phyloP scores from a whole-genome alignment of 768 basidiomycete genomes.

The Leucosporidium scottii region DNA sequence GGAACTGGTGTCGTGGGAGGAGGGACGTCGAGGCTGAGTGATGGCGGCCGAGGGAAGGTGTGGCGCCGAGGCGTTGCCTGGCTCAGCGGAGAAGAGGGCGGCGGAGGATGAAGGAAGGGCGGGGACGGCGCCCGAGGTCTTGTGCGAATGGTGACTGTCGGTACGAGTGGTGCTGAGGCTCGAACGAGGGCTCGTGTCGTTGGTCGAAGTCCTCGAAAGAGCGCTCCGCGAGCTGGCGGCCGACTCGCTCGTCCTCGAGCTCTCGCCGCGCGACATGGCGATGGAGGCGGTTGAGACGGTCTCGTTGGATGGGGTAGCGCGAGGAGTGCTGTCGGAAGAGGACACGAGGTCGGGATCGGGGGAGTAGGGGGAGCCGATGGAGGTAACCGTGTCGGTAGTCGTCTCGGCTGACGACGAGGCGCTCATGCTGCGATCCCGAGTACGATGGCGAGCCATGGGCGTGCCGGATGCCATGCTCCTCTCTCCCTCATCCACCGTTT shows the following conservation, averaged over 20 bases:
- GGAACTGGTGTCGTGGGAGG: neutral
- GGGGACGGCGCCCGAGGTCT: neutral
- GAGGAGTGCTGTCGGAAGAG: no score
- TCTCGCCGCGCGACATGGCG: slow-evolving; percentile 3
- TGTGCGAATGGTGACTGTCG: slow-evolving; percentile 5
- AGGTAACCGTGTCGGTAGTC: neutral
- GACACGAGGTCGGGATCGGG: no score
- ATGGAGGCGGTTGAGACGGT: neutral
- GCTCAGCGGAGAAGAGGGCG: neutral
- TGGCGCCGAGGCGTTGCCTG: neutral
- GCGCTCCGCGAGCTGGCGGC: neutral
- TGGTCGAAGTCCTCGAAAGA: slow-evolving; percentile 1
- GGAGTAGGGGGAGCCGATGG: neutral
- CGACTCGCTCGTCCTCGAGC: slow-evolving; percentile 1
- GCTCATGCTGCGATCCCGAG: neutral
- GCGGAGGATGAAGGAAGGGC: neutral
- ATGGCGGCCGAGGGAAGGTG: neutral
- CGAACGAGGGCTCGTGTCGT: slow-evolving; percentile 1
- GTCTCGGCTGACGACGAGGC: neutral
- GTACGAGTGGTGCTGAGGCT: neutral
- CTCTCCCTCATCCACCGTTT: neutral
- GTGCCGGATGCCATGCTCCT: neutral
- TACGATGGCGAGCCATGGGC: no score
- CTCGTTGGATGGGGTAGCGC: neutral
- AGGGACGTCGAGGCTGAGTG: neutral